Evolutionary conservation across 2,329 filamentous ascomycete species (phyloP), one percentile per base, ranked within the genome.

Genomic region (Escovopsis sp.): DNA sequence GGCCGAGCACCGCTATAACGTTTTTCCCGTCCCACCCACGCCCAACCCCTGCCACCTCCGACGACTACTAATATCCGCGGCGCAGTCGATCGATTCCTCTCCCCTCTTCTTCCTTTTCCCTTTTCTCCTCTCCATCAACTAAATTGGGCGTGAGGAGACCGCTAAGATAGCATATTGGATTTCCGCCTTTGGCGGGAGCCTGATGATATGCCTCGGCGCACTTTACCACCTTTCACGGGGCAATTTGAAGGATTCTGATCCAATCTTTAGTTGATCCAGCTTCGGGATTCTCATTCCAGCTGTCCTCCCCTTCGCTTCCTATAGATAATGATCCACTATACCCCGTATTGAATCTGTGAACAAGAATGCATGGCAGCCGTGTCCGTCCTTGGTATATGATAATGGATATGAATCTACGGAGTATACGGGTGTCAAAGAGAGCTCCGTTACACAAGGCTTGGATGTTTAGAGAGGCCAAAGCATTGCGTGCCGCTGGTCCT

Each of bases 91-190:
- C 24, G 25, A 13, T 38, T 38, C 5, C 9, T 29, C 20, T 13
- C 36, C 15, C 34, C n/a, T 44, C 41, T 41, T 50, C 42, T 47
- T 43, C 54, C 53, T 44, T 47, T 52, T 54, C 54, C 53, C 43
- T 47, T 52, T 54, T 67, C 63, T 64, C 59, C 65, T 72, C 69
- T 64, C 59, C 62, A 75, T 72, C 77, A 84, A 85, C 80, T 85
- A 85, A 76, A 55, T 74, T 79, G 80, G 78, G 75, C 60, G 70
- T 81, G 81, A 87, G 73, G 81, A 83, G 78, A 68, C 67, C 71
- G 74, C 72, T 71, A 46, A 57, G 64, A 61, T 58, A 68, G 43
- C 61, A 65, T 61, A 79, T 72, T 64, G 64, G 61, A 61, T 60
- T 66, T 69, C 66, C 64, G 63, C 65, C 61, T 64, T 52, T 61